A percentile compares a stretch with the other conserved stretches of the same genome.
Conservation (phyloP, 805 yeast genomes). For the Wickerhamomyces silvicola region DNA sequence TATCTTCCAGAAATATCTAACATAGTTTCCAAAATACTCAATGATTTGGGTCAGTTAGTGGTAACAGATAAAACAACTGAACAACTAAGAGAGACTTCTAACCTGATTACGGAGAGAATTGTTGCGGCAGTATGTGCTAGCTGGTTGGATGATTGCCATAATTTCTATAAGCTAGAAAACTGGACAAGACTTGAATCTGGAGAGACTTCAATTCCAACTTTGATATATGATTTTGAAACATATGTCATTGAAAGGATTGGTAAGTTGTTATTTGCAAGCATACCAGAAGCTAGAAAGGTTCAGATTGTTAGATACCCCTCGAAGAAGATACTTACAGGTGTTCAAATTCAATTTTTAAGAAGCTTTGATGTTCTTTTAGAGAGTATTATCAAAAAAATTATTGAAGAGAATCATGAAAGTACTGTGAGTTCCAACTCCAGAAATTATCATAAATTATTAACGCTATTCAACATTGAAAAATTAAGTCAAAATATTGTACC, state of each 20-base stretch:
- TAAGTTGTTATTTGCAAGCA: slow-evolving; percentile 26
- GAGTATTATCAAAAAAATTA: slow-evolving; percentile 34
- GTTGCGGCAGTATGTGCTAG: slow-evolving; percentile 42
- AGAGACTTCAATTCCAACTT: slow-evolving; percentile 31
- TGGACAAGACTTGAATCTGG: slow-evolving; percentile 31
- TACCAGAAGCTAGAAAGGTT: slow-evolving; percentile 29
- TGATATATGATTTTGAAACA: slow-evolving; percentile 28
- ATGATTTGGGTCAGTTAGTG: slow-evolving; percentile 37
- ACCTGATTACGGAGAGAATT: slow-evolving; percentile 35
- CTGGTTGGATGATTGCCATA: slow-evolving; percentile 45
- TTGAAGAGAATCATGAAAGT: slow-evolving; percentile 28
- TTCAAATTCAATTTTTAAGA: slow-evolving; percentile 33
- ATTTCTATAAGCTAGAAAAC: slow-evolving; percentile 33
- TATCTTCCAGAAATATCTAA: slow-evolving; percentile 42
- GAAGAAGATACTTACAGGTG: slow-evolving; percentile 29
- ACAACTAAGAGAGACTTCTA: slow-evolving; percentile 28
- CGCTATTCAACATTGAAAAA: slow-evolving; percentile 48
- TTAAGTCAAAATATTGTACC: slow-evolving; percentile 43
- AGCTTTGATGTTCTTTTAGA: slow-evolving; percentile 42
- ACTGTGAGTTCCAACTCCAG: slow-evolving; percentile 21
- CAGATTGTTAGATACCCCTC: slow-evolving; percentile 31
- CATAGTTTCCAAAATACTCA: slow-evolving; percentile 34
- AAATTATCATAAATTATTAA: slow-evolving; percentile 40
- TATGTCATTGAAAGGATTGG: slow-evolving; percentile 27
- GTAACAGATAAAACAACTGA: slow-evolving; percentile 34